phyloP scores from a whole-genome alignment of 202 grass and related monocot genomes.

The Panicum hallii region DNA sequence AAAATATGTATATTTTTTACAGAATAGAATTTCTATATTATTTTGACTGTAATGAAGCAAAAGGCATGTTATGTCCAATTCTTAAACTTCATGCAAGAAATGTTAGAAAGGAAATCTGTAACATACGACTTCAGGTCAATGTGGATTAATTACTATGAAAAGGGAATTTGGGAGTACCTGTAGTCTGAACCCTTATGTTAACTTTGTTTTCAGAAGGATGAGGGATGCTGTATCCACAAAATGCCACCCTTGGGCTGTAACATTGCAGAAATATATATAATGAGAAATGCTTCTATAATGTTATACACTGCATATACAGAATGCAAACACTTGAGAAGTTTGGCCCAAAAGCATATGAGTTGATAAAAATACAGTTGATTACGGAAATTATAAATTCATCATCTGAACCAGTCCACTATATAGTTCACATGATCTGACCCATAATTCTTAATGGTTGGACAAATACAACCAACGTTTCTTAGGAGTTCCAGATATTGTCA shows the following conservation, averaged over 20 bases:
- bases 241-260: slow-evolving; percentile 72
- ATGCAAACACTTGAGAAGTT: background rate
- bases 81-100: background rate
- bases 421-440: background rate
- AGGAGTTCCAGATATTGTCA: background rate
- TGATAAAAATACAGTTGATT: slow-evolving; percentile 11
- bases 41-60: background rate
- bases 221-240: slow-evolving; percentile 76
- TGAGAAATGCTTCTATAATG: background rate
- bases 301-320: background rate
- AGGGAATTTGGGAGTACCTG: slow-evolving; percentile 38
- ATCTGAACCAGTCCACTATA: background rate
- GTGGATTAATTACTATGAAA: background rate
- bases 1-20: background rate
- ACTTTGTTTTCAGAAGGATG: slow-evolving; percentile 77
- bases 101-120: background rate
- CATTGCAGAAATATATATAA: background rate
- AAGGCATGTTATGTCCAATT: background rate
- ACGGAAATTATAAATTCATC: background rate
- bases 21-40: background rate
- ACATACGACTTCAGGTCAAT: background rate
- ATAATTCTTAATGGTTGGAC: background rate
- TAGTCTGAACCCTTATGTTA: slow-evolving; percentile 65
- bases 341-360: background rate
- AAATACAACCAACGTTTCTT: background rate